phyloP scores from a whole-genome alignment of 192 early-diverging fungal species.

The Linnemannia exigua region DNA sequence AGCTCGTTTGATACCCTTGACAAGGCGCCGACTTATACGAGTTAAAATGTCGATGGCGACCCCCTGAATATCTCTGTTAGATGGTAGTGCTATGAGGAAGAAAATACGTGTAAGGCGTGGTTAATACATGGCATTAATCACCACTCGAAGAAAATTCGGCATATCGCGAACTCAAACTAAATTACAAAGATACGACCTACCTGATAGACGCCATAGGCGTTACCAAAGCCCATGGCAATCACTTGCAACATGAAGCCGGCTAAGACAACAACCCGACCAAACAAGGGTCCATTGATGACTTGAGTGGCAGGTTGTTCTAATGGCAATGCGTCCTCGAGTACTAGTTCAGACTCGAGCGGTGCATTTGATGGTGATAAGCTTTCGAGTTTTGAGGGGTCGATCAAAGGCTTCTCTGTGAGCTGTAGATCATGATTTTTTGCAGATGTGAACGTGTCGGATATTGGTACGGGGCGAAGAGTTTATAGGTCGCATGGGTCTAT shows the following conservation, averaged over 20 bases:
- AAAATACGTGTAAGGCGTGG: neutral
- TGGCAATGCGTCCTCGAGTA: neutral
- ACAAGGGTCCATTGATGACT: slow-evolving; percentile 48
- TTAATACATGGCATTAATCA: too few relatives aligned
- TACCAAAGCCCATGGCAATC: slow-evolving; percentile 30
- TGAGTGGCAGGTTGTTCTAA: neutral
- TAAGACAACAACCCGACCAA: slow-evolving; percentile 57
- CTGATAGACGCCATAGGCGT: slow-evolving; percentile 45
- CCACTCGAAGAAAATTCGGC: too few relatives aligned
- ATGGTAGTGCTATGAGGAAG: neutral
- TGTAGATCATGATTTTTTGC: slow-evolving; percentile 21
- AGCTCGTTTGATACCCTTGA: neutral
- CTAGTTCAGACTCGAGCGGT: slow-evolving; percentile 5
- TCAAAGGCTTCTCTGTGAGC: neutral
- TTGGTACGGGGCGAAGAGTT: neutral
- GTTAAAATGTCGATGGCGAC: neutral
- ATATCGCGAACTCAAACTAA: neutral
- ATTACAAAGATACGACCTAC: neutral
- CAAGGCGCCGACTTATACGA: neutral
- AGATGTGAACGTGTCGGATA: neutral
- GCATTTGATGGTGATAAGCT: neutral
- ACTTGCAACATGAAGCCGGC: slow-evolving; percentile 50
- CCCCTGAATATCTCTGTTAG: neutral
- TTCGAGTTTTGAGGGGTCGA: neutral
- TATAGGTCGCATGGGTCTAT: too few relatives aligned